Conservation (phyloP, 495 filamentous ascomycete species). For the Venustampulla echinocandica region DNA sequence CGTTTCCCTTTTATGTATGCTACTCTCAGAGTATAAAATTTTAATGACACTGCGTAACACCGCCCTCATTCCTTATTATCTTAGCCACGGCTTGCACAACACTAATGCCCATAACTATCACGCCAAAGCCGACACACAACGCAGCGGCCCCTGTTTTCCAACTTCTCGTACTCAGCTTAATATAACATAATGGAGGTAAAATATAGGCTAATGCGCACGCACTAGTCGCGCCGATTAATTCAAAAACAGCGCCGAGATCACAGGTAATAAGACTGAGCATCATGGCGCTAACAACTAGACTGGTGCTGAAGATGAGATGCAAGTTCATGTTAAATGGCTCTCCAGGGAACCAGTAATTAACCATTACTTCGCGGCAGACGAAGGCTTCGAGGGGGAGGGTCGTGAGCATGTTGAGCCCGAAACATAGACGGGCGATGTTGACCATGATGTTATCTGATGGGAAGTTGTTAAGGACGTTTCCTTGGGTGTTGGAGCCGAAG, state of each 20-base stretch:
- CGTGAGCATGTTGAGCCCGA: constrained; percentile 97
- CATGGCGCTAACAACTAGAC: constrained; percentile 74
- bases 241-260: constrained; percentile 88
- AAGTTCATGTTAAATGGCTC: constrained; percentile 74
- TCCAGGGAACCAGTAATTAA: constrained; percentile 79
- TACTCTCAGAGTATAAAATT: too few species aligned
- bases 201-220: constrained; percentile 93
- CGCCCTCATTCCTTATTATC: constrained; percentile 34
- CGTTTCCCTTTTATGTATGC: too few species aligned
- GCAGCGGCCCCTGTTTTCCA: constrained; percentile 40
- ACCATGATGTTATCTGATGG: constrained; percentile 81
- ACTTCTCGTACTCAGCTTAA: constrained; percentile 74
- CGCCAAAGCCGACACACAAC: constrained; percentile 51
- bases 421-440: constrained; percentile 88
- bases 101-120: constrained; percentile 76
- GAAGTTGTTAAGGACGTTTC: constrained; percentile 98
- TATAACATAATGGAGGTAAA: constrained; percentile 86
- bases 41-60: constrained; percentile 15
- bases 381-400: constrained; percentile 94
- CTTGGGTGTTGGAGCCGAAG: constrained; percentile 83
- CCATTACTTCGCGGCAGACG: constrained; percentile 94
- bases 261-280: constrained; percentile 71
- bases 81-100: constrained; percentile 64
- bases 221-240: constrained; percentile 89
- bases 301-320: constrained; percentile 76